Base-by-base conservation (phyloP, 2,329 filamentous ascomycete genomes). In the Calonectria montana region DNA sequence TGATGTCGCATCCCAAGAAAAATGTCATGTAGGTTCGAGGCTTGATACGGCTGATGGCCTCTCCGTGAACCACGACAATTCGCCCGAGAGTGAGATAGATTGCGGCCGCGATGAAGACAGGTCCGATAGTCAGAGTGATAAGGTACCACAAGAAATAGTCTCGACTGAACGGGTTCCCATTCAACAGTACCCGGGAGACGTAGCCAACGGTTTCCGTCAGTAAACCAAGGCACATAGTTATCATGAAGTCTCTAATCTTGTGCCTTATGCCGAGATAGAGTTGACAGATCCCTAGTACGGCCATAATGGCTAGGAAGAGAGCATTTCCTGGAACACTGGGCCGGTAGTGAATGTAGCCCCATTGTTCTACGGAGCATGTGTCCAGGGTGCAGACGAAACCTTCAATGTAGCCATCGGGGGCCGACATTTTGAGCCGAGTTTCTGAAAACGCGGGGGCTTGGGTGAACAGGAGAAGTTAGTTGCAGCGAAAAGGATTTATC, bases 41-140 rank as follows among this genome's bases (percentile, higher is more conserved):
- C 12, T 71, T 71, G 35, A 76, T 69, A 7, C 72, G 66, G 10
- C 71, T 70, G 39, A 71, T 72, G 10, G 57, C 21, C 18, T 70
- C 59, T 1, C 73, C 75, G 18, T 78, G 57, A 27, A 78, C 69
- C 7, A 76, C 74, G n/a, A 79, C 73, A 9, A 79, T 76, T 1
- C 75, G 64, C 2, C 75, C 77, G 37, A 79, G 75, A 25, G 74
- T 77, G 27, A 79, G 68, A 57, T 79, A 79, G 61, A 79, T 79
- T 1, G 70, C 70, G 21, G 77, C 77, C 0, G 77, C 72, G 29
- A 79, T 75, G 43, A 78, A 78, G 45, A 75, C 77, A 2, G 77
- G 77, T 2, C 76, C 77, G 47, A 79, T 79, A 3, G 77, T 79
- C 15, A 79, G 69, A 25, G 72, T 74, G 29, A 76, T 71, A 2